Conservation (phyloP, 179 eudicot genomes). For the Patellifolia procumbens region DNA sequence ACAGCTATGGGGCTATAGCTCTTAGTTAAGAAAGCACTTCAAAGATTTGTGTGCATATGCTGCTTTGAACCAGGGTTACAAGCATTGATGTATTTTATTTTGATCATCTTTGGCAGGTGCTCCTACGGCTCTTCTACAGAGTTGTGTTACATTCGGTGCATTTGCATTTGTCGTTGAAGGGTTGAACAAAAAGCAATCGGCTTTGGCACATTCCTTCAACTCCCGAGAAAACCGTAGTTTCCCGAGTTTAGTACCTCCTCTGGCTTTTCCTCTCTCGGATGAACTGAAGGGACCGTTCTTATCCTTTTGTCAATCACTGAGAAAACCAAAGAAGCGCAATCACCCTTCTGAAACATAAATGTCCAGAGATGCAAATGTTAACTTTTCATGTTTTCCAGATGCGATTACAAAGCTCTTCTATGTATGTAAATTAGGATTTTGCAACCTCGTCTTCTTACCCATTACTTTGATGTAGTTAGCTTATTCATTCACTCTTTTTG, state of each 20-base stretch:
- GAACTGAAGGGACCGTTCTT: conserved; percentile 67
- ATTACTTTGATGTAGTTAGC: conserved; percentile 13
- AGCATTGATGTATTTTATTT: background rate
- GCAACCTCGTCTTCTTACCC: background rate
- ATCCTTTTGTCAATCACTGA: conserved; percentile 54
- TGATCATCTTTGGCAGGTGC: conserved; percentile 50
- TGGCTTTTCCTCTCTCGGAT: conserved; percentile 67
- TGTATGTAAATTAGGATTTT: conserved; percentile 19
- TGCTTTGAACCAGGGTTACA: background rate
- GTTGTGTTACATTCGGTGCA: conserved; percentile 84
- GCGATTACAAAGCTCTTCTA: conserved; percentile 18
- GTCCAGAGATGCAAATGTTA: background rate
- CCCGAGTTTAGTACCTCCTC: conserved; percentile 46
- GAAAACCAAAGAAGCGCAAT: conserved; percentile 25
- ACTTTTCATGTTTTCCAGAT: conserved; percentile 1
- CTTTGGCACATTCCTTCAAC: conserved; percentile 54
- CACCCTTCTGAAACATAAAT: conserved; percentile 1
- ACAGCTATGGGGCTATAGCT: background rate
- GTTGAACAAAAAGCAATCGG: conserved; percentile 75
- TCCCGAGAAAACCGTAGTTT: conserved; percentile 26
- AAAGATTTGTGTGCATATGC: background rate
- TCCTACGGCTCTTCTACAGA: conserved; percentile 78
- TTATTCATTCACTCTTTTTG: conserved; percentile 5
- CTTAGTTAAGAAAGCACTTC: background rate
- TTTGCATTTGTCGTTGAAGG: conserved; percentile 77